phyloP scores from a whole-genome alignment of 345 rosid species.

The Rubroshorea leprosula region DNA sequence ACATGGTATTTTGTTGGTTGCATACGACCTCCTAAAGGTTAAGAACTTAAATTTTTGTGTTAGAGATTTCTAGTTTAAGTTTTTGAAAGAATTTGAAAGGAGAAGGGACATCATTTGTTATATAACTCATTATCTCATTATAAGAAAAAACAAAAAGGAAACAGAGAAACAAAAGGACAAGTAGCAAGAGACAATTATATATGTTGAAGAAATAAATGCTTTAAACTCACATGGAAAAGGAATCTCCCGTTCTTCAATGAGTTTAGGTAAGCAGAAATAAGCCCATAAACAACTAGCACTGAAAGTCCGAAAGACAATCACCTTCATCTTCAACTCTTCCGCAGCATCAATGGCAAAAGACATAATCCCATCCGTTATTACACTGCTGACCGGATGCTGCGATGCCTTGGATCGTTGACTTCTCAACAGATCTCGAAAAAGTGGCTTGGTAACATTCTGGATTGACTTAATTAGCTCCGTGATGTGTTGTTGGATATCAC shows the following conservation, averaged over 20 bases:
- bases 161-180: too few relatives aligned
- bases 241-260: constrained; percentile 11
- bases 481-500: neutral
- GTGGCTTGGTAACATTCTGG: neutral
- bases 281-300: constrained; percentile 21
- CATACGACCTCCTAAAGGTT: too few relatives aligned
- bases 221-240: constrained; percentile 18
- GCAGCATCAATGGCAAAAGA: constrained; percentile 17
- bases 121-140: too few relatives aligned
- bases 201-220: neutral
- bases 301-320: constrained; percentile 9
- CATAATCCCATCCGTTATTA: constrained; percentile 26
- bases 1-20: too few relatives aligned
- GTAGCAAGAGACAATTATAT: neutral
- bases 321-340: constrained; percentile 19
- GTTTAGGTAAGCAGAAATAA: constrained; percentile 10
- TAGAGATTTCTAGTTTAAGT: too few relatives aligned
- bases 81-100: too few relatives aligned
- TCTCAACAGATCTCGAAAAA: neutral
- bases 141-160: too few relatives aligned
- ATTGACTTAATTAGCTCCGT: neutral
- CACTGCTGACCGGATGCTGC: constrained; percentile 14
- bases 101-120: too few relatives aligned
- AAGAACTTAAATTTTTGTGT: too few relatives aligned
- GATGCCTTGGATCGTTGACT: neutral